Base-by-base conservation (phyloP, 2,329 filamentous ascomycete genomes). In the Alternaria atra region DNA sequence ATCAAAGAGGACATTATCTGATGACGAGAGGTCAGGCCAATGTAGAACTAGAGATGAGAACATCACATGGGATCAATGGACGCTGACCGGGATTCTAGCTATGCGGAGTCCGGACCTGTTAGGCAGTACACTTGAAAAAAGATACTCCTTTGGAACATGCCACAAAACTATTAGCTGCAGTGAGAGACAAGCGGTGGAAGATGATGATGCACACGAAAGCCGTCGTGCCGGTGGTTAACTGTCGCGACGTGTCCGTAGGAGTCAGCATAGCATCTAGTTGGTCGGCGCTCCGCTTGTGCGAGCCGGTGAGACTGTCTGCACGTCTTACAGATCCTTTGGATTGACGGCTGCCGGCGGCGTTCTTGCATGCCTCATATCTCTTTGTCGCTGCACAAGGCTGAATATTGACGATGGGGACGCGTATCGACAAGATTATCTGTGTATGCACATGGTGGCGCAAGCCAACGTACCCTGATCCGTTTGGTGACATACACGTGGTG, bases 261-360 rank as follows among this genome's bases (percentile, higher is more conserved):
- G 51, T 56, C 39, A 53, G 39, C 52, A 29, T 39, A 40, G 40
- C 6, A 55, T 60, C 44, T 58, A 39, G 60, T 60, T 66, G 63
- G 65, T 40, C 58, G 53, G 30, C 52, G 50, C 58, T 64, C 58
- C 57, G 46, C 64, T 58, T 64, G 65, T 72, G 67, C 61, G 53
- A 67, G 63, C 66, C 58, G 64, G 67, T 73, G 69, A 71, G 71
- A 73, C 69, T 63, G 56, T 63, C 61, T 55, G 63, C 66, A 60
- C 61, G 59, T 67, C 64, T 63, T 64, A 58, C 58, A 56, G 52
- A 52, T 47, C 40, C 54, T 52, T 63, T 62, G 61, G 56, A 47
- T 55, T 48, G 51, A 64, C 63, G 65, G 66, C 64, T 68, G 61
- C 57, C 63, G 67, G 67, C 65, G 62, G 68, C 57, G 60, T 48